Evolutionary conservation across 768 basidiomycete genomes (phyloP).

Genomic region (Cyathus striatus): DNA sequence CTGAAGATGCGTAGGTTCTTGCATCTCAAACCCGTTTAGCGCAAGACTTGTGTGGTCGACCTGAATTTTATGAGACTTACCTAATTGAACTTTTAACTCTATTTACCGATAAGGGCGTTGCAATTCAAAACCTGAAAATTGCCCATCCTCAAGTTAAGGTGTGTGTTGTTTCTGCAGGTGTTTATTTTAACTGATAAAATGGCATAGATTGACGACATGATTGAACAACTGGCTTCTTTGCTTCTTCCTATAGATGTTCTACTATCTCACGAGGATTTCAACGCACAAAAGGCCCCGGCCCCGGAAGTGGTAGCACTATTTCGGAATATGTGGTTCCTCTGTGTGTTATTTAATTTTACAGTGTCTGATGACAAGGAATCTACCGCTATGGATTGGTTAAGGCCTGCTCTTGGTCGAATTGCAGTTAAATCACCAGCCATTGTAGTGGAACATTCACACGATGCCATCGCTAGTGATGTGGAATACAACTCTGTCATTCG

Average conservation of each 20-base stretch:
- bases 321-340: conserved; percentile 93
- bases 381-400: conserved; percentile 73
- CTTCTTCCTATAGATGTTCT: conserved; percentile 89
- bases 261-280: conserved; percentile 65
- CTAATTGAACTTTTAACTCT: conserved; percentile 80
- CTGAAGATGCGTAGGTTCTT: conserved; percentile 49
- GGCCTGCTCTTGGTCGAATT: conserved; percentile 71
- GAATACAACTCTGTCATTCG: conserved; percentile 91
- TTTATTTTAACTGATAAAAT: not conserved
- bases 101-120: conserved; percentile 88
- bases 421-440: conserved; percentile 83
- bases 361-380: conserved; percentile 45
- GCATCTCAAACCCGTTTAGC: conserved; percentile 90
- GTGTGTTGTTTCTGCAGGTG: conserved; percentile 6
- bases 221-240: conserved; percentile 82
- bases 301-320: conserved; percentile 69
- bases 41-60: conserved; percentile 65
- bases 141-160: conserved; percentile 67
- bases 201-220: conserved; percentile 71
- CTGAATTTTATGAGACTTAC: conserved; percentile 77
- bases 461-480: conserved; percentile 80
- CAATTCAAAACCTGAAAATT: conserved; percentile 78
- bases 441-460: conserved; percentile 76
- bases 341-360: conserved; percentile 82
- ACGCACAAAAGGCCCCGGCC: conserved; percentile 49